These are phyloP conservation scores for Moesziomyces antarcticus DNA, from an alignment of 1,284 basidiomycete genomes.

Conservation along the genomic window DNA sequence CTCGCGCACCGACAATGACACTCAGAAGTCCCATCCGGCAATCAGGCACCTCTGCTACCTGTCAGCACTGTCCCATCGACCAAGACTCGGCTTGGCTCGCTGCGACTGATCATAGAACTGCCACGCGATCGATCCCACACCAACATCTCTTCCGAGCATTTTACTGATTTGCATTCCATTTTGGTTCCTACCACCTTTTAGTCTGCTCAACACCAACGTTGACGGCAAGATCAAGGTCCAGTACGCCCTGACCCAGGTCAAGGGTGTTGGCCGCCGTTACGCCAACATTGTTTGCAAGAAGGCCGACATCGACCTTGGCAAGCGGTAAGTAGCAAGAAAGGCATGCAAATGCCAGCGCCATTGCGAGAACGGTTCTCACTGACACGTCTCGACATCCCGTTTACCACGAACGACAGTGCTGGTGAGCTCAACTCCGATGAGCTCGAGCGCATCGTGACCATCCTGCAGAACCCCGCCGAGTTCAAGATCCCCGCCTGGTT, in stretches of 20 bases:
- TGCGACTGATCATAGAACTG: constrained; percentile 20
- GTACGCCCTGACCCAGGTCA: constrained; percentile 78
- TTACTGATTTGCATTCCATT: neutral
- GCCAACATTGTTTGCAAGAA: constrained; percentile 99
- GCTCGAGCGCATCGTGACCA: constrained; percentile 98
- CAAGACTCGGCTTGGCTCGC: no score
- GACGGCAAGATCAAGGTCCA: constrained; percentile 95
- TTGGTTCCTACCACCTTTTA: constrained; percentile 2
- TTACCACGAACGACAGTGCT: constrained; percentile 72
- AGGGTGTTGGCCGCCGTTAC: constrained; percentile 99
- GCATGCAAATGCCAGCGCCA: no score
- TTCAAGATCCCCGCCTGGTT: constrained; percentile 99
- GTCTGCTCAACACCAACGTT: constrained; percentile 99
- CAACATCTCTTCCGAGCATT: constrained; percentile 3
- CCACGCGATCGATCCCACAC: neutral
- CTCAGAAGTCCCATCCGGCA: no score
- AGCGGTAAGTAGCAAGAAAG: constrained; percentile 85
- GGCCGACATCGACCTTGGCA: constrained; percentile 98
- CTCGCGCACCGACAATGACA: no score
- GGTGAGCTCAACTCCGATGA: constrained; percentile 96
- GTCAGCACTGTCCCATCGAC: no score
- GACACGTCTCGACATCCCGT: neutral
- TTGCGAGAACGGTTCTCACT: neutral
- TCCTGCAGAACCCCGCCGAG: constrained; percentile 99
- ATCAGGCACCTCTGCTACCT: no score